Base-by-base conservation (phyloP, 345 rosid genomes). In the Hirschfeldia incana region DNA sequence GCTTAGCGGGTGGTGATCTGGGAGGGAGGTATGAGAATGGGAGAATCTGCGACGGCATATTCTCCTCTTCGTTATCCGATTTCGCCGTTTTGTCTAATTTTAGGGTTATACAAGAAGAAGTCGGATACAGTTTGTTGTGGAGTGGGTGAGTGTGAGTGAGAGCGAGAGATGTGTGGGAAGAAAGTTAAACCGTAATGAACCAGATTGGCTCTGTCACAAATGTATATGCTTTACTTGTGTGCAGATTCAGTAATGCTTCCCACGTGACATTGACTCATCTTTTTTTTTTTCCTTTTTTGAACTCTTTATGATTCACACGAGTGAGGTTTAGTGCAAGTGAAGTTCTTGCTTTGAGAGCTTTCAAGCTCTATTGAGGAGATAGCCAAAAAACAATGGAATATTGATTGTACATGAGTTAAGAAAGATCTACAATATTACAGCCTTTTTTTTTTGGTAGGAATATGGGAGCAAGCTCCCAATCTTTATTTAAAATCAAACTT, bases 31-130 rank as follows among this genome's bases (percentile, higher is more conserved):
- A 49, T 44, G 86, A 78, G 67, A 81, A 67, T 16, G 82, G 86
- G 76, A 84, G 75, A 81, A 87, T 78, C 68, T 75, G 84, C 37
- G 87, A 82, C 55, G 87, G 81, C 88, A 85, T 87, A 61, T 61
- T 46, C 61, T 32, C 39, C 12, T 46, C 53, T 30, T 4, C 12
- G 6, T 46, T 46, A 10, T 26, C 71, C 21, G 57, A 1, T 62
- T 21, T 4, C 73, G 61, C 44, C 65, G 69, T 46, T 53, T 70
- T n/a, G n/a, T 37, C 78, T 79, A 49, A 73, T 34, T 34, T 62
- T 69, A 29, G 55, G 55, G 17, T 13, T 49, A 13, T 17, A 12
- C 1, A 29, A n/a, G 30, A 29, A 13, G 2, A 49, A 49, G 6
- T 49, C 55, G 55, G 55, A 49, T 0, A 49, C 55, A 1, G 55